phyloP scores from a whole-genome alignment of 768 basidiomycete species.

The Lactarius deliciosus region DNA sequence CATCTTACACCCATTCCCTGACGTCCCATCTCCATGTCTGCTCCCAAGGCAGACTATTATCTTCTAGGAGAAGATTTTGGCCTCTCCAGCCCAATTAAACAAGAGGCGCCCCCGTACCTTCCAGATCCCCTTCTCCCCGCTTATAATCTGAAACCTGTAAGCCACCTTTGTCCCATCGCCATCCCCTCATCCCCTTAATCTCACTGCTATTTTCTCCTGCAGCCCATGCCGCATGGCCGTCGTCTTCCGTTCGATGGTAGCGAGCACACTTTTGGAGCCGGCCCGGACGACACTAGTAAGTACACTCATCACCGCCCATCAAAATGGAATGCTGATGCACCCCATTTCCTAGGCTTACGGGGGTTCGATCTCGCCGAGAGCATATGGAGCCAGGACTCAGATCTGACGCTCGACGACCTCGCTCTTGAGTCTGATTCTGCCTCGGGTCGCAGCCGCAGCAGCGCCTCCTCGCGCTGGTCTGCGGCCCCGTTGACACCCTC shows the following conservation, averaged over 20 bases:
- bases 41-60: slow-evolving; percentile 6
- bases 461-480: slow-evolving; percentile 20
- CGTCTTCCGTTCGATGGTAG: neutral
- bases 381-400: slow-evolving; percentile 27
- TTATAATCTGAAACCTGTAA: slow-evolving; percentile 16
- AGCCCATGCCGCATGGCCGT: slow-evolving; percentile 4
- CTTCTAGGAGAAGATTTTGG: slow-evolving; percentile 13
- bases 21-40: slow-evolving; percentile 8
- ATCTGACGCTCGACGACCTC: slow-evolving; percentile 27
- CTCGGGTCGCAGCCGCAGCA: slow-evolving; percentile 12
- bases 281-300: slow-evolving; percentile 16
- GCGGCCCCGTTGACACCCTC: slow-evolving; percentile 11
- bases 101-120: slow-evolving; percentile 16
- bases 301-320: slow-evolving; percentile 16
- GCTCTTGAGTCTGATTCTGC: slow-evolving; percentile 24
- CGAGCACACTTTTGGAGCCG: neutral
- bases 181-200: neutral
- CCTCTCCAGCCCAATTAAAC: slow-evolving; percentile 10
- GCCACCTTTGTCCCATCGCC: neutral
- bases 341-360: slow-evolving; percentile 4
- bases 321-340: slow-evolving; percentile 1
- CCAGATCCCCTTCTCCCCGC: slow-evolving; percentile 4
- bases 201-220: neutral
- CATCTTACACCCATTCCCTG: neutral
- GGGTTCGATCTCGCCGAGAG: slow-evolving; percentile 28